These are phyloP conservation scores for Leccinum incarnatum DNA, from an alignment of 768 basidiomycete species.

Conservation along the genomic window DNA sequence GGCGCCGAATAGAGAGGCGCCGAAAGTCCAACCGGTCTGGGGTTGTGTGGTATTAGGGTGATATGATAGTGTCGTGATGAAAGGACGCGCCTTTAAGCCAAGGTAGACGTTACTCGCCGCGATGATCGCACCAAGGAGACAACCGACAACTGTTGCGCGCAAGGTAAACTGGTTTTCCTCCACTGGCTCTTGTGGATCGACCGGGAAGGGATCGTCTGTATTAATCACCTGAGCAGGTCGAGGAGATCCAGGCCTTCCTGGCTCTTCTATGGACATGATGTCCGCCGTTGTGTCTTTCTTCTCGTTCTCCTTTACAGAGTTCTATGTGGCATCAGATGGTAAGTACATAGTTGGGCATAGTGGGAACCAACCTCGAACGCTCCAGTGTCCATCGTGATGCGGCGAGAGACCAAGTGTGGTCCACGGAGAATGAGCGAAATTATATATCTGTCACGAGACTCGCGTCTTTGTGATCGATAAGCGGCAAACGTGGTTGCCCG, in stretches of 20 bases:
- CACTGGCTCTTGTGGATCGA: not conserved
- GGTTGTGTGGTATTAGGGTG: too few relatives aligned
- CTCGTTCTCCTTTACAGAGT: constrained; percentile 5
- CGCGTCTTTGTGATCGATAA: not conserved
- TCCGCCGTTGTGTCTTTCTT: not conserved
- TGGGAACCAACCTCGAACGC: not conserved
- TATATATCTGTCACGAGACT: not conserved
- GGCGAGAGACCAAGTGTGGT: not conserved
- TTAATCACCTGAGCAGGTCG: not conserved
- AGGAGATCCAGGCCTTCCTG: constrained; percentile 1
- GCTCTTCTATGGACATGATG: constrained; percentile 6
- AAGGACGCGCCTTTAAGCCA: not conserved
- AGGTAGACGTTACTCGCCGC: constrained; percentile 1
- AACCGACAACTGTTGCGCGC: not conserved
- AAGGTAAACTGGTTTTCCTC: constrained; percentile 1
- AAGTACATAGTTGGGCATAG: not conserved
- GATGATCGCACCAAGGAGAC: not conserved
- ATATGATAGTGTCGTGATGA: not conserved
- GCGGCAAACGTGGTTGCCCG: not conserved
- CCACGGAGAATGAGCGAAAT: not conserved
- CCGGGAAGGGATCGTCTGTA: constrained; percentile 2
- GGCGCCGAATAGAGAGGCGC: constrained; percentile 1
- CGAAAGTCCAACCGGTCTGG: constrained; percentile 2
- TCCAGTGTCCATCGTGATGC: constrained; percentile 1
- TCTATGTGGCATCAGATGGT: not conserved